Base-by-base conservation (phyloP, 805 yeast species). In the Grigorovia jiainica region DNA sequence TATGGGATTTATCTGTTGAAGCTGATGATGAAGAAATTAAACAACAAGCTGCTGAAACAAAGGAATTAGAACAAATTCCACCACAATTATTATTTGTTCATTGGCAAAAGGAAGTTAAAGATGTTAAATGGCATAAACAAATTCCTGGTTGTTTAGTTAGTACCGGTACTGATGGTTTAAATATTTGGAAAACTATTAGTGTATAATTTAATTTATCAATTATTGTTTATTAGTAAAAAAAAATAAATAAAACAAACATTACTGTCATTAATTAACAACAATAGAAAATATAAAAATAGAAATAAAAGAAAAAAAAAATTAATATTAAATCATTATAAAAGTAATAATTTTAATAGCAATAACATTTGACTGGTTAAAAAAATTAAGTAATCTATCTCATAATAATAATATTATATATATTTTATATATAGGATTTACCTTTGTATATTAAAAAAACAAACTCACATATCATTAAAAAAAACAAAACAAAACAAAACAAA, bases 1-100 rank as follows among this genome's bases (percentile, higher is more conserved):
- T 92, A 50, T 92, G 98, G 98, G 98, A 92, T 68, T 72, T 92
- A 61, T 90, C 97, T 10, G 98, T 92, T 13, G 98, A 92, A 67
- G 97, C 97, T 3, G 98, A 89, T 63, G 97, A 92, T 59, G 97
- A 90, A 59, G 98, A 90, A 65, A 83, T 90, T 50, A 78, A 84
- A 44, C 83, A 82, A 57, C 97, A 90, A 66, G 75, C 78, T 53
- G 73, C 77, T 43, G 92, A 82, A 54, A 75, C 79, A 33, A 73
- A 75, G 52, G 97, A 89, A 53, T 69, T 92, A 50, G 80, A 79
- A 50, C 94, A 83, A 54, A 85, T 90, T 48, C 98, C 98, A 15
- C 92, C 97, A 18, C 98, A 92, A 65, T 72, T 92, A 55, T 69
- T 92, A 60, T 92, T 92, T 67, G 95, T 90, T 36, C 98, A 92